phyloP scores from a whole-genome alignment of 257 asterid species.

The Nicotiana sylvestris region DNA sequence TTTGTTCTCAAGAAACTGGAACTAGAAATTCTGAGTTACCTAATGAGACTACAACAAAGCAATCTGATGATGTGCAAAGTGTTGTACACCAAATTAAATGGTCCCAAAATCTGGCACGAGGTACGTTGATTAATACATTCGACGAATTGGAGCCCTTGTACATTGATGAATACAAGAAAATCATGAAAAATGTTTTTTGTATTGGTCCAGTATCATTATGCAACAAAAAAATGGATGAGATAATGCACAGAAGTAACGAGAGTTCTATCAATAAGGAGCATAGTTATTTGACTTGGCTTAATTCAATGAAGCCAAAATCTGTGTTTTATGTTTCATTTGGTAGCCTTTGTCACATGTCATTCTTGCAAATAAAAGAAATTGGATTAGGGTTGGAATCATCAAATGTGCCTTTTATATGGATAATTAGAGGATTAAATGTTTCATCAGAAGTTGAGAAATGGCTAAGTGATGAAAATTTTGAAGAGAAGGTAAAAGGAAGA shows the following conservation, averaged over 20 bases:
- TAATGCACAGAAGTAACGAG: conserved; percentile 28
- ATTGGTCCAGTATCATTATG: conserved; percentile 48
- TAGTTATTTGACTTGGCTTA: conserved; percentile 41
- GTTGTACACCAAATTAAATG: conserved; percentile 15
- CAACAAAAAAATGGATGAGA: conserved; percentile 20
- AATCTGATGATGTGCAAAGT: background rate
- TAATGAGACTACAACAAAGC: background rate
- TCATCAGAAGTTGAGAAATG: conserved; percentile 24
- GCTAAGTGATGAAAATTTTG: conserved; percentile 4
- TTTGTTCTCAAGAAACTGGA: conserved; percentile 30
- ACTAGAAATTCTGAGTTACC: conserved; percentile 35
- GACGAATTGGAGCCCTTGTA: conserved; percentile 50
- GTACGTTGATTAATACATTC: conserved; percentile 39
- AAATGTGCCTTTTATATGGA: conserved; percentile 27
- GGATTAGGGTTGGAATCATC: conserved; percentile 44
- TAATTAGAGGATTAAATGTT: conserved; percentile 13
- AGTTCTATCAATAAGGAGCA: conserved; percentile 10
- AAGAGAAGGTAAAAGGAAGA: conserved; percentile 19
- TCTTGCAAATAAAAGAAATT: conserved; percentile 34
- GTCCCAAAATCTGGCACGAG: conserved; percentile 21
- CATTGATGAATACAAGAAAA: conserved; percentile 16
- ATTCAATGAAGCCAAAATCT: conserved; percentile 22
- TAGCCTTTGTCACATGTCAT: conserved; percentile 28
- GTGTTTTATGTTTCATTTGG: conserved; percentile 46
- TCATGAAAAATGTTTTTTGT: conserved; percentile 37